Base-by-base conservation (phyloP, 208 protist genomes). In the Leptomonas pyrrhocoris region DNA sequence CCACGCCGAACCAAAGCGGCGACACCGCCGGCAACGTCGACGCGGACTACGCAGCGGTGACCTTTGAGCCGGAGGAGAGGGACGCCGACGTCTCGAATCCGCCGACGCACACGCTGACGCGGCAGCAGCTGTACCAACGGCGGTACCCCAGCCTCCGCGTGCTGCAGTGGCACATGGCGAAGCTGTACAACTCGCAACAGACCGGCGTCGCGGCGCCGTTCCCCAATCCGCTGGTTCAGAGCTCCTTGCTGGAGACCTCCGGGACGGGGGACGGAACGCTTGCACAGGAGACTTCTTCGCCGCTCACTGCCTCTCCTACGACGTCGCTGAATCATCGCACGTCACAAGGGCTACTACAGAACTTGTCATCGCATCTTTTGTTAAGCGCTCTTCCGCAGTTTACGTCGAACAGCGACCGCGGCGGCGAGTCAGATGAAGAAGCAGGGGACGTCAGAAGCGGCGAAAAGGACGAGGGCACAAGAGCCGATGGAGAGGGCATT, bases 151-250 rank as follows among this genome's bases (percentile, higher is more conserved):
- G 50, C 43, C 65, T 77, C 8, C 63, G 72, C 16, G 72, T 77
- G 48, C 58, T 77, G 42, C 72, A 77, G 50, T 67, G 46, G 64
- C 72, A 77, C 49, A 28, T 77, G 57, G 42, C 49, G 6, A 62
- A 62, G 9, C 43, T 72, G 21, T 77, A 77, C 72, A 77, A 77
- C 34, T 23, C 72, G 11, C 72, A 62, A 38, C 72, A 77, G 30
- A 56, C 43, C 18, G 64, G 72, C 11, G 21, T 58, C 5, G 40
- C 64, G 8, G 45, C 58, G 9, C 42, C 72, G 15, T 77, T 77
- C 48, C 72, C 72, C 1, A 68, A 68, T 45, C 72, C 57, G 48
- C 64, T 62, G 16, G 50, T 77, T 21, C 56, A 60, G 4, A 65
- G 62, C 48, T 27, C 43, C 21, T 4, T 34, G 36, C 60, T 49